A percentile compares a stretch with the other conserved stretches of the same genome.
These are phyloP conservation scores for Nakazawaea sp. DNA, from an alignment of 805 yeast species.

Conservation along the genomic window DNA sequence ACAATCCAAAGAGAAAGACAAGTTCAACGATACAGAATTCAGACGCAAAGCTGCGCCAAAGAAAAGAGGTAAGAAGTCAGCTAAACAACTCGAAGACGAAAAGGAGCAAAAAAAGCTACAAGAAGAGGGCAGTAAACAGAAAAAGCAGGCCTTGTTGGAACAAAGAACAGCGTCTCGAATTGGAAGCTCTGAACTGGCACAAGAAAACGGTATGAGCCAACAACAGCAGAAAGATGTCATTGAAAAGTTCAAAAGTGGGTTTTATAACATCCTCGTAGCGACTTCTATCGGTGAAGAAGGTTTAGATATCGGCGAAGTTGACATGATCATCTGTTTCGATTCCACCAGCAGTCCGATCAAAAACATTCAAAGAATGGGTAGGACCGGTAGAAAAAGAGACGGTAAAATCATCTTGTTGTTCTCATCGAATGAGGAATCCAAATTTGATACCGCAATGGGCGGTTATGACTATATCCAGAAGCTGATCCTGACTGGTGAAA, in stretches of 20 bases:
- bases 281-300: slow-evolving; percentile 99
- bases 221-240: slow-evolving; percentile 78
- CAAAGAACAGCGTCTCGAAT: slow-evolving; percentile 23
- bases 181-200: slow-evolving; percentile 70
- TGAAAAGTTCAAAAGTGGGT: slow-evolving; percentile 64
- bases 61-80: slow-evolving; percentile 33
- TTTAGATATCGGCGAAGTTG: slow-evolving; percentile 96
- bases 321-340: slow-evolving; percentile 86
- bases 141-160: slow-evolving; percentile 13
- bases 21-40: slow-evolving; percentile 52
- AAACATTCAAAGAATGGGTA: slow-evolving; percentile 92
- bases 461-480: slow-evolving; percentile 77
- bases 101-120: slow-evolving; percentile 21
- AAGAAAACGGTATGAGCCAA: slow-evolving; percentile 83
- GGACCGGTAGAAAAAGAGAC: slow-evolving; percentile 93
- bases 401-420: slow-evolving; percentile 76
- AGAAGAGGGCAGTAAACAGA: slow-evolving; percentile 18
- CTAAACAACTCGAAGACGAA: slow-evolving; percentile 23
- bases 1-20: slow-evolving; percentile 72
- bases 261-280: slow-evolving; percentile 78
- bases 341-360: slow-evolving; percentile 92
- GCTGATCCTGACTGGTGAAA: slow-evolving; percentile 45
- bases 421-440: slow-evolving; percentile 68
- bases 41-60: slow-evolving; percentile 35
- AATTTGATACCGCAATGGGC: slow-evolving; percentile 78